Evolutionary conservation across 108 stramenopile genomes (phyloP), one percentile per base, ranked within the genome.

Genomic region (Skeletonema menzelii): DNA sequence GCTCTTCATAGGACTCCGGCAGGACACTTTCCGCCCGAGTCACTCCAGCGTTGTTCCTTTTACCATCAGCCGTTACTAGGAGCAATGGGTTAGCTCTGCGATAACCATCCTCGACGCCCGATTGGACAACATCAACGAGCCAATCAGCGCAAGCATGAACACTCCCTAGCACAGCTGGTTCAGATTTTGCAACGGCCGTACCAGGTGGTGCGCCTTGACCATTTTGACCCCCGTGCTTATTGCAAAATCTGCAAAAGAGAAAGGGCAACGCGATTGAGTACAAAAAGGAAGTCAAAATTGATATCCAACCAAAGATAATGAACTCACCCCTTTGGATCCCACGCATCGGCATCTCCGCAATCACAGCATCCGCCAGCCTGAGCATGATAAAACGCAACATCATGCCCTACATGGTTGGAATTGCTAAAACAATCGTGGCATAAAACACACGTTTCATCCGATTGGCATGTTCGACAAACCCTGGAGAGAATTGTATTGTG

Each of bases 361-460:
- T 99, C 97, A 61, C 98, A 99, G 80, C 98, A 99, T 15, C 97
- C 98, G 1, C 96, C 98, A 20, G 97, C 95, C 81, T 93, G 94
- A 27, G 96, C 92, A 65, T 95, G 95, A 69, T 97, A 96, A 72
- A 98, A 98, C 32, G 92, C 89, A 22, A 98, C 96, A 82, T 99
- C 97, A 70, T 99, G 98, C 6, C 97, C 97, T 57, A 86, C 85
- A 76, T 99, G 98, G 46, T 97, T 73, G 28, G 92, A 93, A 60
- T 81, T 72, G 17, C 76, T 81, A 72, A 91, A 99, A 65, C 98
- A 99, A 22, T 82, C 84, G 76, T 99, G 95, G 70, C 98, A 99
- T 31, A 98, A 76, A 0, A 99, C 98, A 74, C 98, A 97, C 3
- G 97, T 97, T 76, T 96, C 95, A 77, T 99, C 97, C 19, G 90